Percentiles rank a stretch among this genome's conserved stretches.
phyloP scores from a whole-genome alignment of 768 basidiomycete species.

The Mycena leptocephala region DNA sequence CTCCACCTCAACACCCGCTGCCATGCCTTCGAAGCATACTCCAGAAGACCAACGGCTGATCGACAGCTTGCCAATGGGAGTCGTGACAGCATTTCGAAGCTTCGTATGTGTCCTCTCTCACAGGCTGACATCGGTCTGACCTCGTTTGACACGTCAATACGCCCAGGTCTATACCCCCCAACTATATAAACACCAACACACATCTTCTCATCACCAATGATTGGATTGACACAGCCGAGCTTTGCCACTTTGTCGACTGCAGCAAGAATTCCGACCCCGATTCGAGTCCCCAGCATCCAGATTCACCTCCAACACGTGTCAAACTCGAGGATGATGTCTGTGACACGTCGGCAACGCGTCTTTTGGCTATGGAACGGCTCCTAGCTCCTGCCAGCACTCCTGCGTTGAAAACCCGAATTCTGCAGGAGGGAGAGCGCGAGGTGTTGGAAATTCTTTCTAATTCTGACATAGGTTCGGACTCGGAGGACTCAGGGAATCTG shows the following conservation, averaged over 20 bases:
- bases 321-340: neutral
- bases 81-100: slow-evolving; percentile 15
- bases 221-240: neutral
- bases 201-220: neutral
- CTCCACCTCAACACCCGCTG: neutral
- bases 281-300: too few relatives aligned
- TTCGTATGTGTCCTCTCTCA: neutral
- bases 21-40: neutral
- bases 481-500: neutral
- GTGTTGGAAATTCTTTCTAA: neutral
- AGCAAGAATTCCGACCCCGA: neutral
- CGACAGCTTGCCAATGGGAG: neutral
- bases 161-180: neutral
- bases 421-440: neutral
- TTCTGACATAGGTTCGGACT: neutral
- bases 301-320: neutral
- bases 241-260: neutral
- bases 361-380: neutral
- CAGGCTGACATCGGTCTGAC: neutral
- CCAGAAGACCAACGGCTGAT: slow-evolving; percentile 1
- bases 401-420: neutral
- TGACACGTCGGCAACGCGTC: neutral
- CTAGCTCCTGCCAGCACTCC: neutral
- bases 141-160: neutral
- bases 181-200: neutral